Percentiles rank a stretch among this genome's conserved stretches.
Conservation (phyloP, 2,329 filamentous ascomycete genomes). For the Colletotrichum noveboracense region DNA sequence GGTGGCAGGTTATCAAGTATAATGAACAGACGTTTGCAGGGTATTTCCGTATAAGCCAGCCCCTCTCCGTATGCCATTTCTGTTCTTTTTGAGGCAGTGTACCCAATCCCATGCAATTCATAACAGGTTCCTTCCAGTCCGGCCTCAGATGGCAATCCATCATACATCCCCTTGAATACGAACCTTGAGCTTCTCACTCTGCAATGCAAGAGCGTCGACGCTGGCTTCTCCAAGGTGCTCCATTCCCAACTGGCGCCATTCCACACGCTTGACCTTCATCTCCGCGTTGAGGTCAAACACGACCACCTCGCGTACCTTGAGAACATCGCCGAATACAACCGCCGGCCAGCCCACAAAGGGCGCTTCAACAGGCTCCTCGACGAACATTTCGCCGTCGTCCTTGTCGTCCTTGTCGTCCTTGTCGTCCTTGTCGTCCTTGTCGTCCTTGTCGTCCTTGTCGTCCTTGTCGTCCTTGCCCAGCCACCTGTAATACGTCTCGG, state of each 20-base stretch:
- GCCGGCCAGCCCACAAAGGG: not conserved
- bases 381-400: not conserved
- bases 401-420: not conserved
- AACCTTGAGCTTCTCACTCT: not conserved
- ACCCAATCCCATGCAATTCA: not conserved
- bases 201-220: not conserved
- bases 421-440: too few relatives aligned
- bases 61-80: not conserved
- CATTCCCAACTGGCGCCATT: not conserved
- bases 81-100: not conserved
- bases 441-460: too few relatives aligned
- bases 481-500: not conserved
- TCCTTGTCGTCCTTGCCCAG: not conserved
- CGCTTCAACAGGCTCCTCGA: not conserved
- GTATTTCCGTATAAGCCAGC: not conserved
- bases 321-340: not conserved
- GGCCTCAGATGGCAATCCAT: not conserved
- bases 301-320: not conserved
- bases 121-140: not conserved
- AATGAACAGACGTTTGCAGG: not conserved
- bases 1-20: not conserved
- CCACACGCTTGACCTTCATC: not conserved
- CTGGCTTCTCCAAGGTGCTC: not conserved
- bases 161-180: not conserved
- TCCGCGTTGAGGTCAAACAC: not conserved